Conservation (phyloP, 1,284 basidiomycete species). For the Gymnopus androsaceus region DNA sequence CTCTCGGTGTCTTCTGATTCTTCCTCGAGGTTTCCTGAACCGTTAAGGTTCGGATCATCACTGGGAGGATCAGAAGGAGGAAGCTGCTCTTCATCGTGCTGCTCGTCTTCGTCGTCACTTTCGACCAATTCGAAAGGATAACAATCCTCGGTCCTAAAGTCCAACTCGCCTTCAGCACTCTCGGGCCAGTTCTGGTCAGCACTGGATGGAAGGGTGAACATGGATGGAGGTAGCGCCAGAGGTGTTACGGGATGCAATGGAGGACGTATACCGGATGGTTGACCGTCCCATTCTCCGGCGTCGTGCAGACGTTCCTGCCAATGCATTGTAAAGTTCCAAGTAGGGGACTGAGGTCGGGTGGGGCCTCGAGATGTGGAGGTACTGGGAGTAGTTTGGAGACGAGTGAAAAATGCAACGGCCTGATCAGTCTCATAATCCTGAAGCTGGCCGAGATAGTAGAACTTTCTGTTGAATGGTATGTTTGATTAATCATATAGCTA, state of each 20-base stretch:
- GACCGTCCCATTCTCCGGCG: conserved; percentile 10
- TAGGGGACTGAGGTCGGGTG: conserved; percentile 6
- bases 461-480: background rate
- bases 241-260: background rate
- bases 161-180: background rate
- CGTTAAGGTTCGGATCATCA: background rate
- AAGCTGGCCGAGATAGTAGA: conserved; percentile 5
- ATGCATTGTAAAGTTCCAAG: background rate
- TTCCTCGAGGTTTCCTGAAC: background rate
- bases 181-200: background rate
- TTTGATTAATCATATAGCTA: background rate
- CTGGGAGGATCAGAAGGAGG: background rate
- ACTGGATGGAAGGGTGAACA: background rate
- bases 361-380: background rate
- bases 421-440: conserved; percentile 7
- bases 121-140: conserved; percentile 8
- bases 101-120: conserved; percentile 8
- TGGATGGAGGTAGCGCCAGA: background rate
- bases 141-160: conserved; percentile 9
- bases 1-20: conserved; percentile 4
- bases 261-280: conserved; percentile 6
- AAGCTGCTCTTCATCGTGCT: background rate
- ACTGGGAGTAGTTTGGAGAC: background rate
- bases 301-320: conserved; percentile 7
- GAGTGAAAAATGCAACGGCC: conserved; percentile 7